Evolutionary conservation across 768 basidiomycete genomes (phyloP), one percentile per base, ranked within the genome.

Genomic region (Harrya chromipes): DNA sequence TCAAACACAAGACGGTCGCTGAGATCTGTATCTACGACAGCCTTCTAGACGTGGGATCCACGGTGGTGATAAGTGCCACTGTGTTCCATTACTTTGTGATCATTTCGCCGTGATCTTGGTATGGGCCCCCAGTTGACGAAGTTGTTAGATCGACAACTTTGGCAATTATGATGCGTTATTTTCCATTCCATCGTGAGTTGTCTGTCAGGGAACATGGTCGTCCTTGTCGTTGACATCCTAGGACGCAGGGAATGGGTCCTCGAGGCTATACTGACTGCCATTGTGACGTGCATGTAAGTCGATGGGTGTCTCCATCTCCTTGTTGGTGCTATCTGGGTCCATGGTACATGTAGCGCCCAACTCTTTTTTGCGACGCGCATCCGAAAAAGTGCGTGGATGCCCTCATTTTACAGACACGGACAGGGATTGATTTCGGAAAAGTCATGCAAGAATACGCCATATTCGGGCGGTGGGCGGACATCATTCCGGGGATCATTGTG

Each of bases 361-460:
- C 27, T 52, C 17, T 52, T 47, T 31, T 52, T 52, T 10, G 51
- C 46, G 6, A 26, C 46, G 31, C 51, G 41, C 41, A 43, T 52
- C 23, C 23, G 36, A 21, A 42, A 47, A 26, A 23, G 46, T 52
- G 33, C 14, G 33, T 33, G 33, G 2, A 29, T 16, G 33, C 33
- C 6, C 1, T 33, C 6, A 14, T 14, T 4, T 16, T 35, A 14
- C n/a, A 20, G 27, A 2, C 8, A 16, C 29, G 14, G 12, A 14
- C 3, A 0, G 21, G n/a, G 1, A 17, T 47, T 36, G 8, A 27
- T 41, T 29, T 12, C 29, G 29, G 6, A 10, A 4, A 39, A 53
- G 46, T 53, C 36, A 48, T 48, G 42, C 40, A 10, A 17, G 10
- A 35, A 4, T 53, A 33, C 29, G 31, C 42, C 14, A 16, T 48